Base-by-base conservation (phyloP, 1,139 yeast species). In the Pneumocystis canis region DNA sequence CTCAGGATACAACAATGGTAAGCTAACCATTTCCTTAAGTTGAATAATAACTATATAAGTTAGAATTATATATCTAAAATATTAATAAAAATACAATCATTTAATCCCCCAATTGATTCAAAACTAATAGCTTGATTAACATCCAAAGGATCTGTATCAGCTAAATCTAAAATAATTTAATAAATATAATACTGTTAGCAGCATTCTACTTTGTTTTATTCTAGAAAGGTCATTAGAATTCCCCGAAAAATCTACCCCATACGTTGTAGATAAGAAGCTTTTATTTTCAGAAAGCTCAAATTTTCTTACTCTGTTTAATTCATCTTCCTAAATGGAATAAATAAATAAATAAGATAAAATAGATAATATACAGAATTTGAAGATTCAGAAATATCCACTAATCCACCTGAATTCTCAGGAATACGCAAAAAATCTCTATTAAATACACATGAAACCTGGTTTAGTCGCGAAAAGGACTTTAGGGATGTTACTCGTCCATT, bases 81-180 rank as follows among this genome's bases (percentile, higher is more conserved):
- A 30, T 35, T 25, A 57, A 57, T 31, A 16, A 9, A n/a, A 9
- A 7, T 57, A 57, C 59, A 69, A 68, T 84, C 84, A 71, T 88
- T 95, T 64, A 94, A 78, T 1, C 98, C 99, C 62, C 99, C 99
- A 53, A 94, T 89, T 1, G 86, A 85, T 1, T 85, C 80, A 72
- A 94, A 94, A 71, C 89, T 96, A 61, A 92, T 88, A 71, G 89
- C 84, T 83, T 88, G 89, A 70, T 89, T 97, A 7, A 90, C 87
- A 0, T 96, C 98, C 37, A 94, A 76, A 0, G 98, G 98, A 74
- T 94, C 99, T 0, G 95, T 80, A 72, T 94, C 99, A 31, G 97
- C 95, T 35, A 57, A 18, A 39, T 30, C 59, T 57, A 57, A 47
- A 47, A 25, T 25, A 11, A 47, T 47, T 47, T 47, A 41, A n/a